Base-by-base conservation (phyloP, 2,329 filamentous ascomycete genomes). In the Ophiosphaerella narmari region DNA sequence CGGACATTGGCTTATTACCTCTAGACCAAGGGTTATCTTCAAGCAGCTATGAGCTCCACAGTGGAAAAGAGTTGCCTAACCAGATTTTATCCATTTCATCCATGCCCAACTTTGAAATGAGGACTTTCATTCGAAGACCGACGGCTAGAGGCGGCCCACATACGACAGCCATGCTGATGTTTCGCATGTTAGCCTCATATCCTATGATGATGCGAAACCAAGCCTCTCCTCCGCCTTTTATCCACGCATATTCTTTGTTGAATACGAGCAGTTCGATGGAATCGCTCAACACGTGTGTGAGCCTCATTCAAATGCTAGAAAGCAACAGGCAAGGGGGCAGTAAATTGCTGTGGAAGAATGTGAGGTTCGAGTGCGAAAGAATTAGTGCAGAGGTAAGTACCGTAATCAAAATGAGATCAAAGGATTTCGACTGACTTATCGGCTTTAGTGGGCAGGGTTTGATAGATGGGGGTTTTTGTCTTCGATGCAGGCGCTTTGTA, bases 261-360 rank as follows among this genome's bases (percentile, higher is more conserved):
- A 57, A 29, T 53, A 60, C 63, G 5, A 58, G 56, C 24, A 47
- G 55, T 7, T 35, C 68, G 4, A 64, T 73, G 59, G 75, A 77
- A 52, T 63, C 74, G 33, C 54, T 78, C 7, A 63, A 49, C 5
- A 78, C 75, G 42, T 78, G 76, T 50, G 68, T 76, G n/a, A 75
- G 65, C 48, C 53, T 78, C 33, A 52, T 77, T 23, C 66, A 72
- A 43, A 77, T 78, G 74, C 65, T 76, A 18, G 66, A 64, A 7
- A 63, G 60, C 34, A 59, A 61, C 3, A 45, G 65, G 1, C 62
- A 60, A 38, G 71, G 70, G 0, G 74, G 67, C 57, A 68, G 71
- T 44, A 77, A 72, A 45, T 48, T 78, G 18, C 77, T 78, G 46
- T 79, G 77, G 76, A 74, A 66, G 43, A 78, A 78, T 55, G 75